Percentiles rank a stretch among this genome's conserved stretches.
phyloP scores from a whole-genome alignment of 257 asterid genomes.

The Penstemon davidsonii region DNA sequence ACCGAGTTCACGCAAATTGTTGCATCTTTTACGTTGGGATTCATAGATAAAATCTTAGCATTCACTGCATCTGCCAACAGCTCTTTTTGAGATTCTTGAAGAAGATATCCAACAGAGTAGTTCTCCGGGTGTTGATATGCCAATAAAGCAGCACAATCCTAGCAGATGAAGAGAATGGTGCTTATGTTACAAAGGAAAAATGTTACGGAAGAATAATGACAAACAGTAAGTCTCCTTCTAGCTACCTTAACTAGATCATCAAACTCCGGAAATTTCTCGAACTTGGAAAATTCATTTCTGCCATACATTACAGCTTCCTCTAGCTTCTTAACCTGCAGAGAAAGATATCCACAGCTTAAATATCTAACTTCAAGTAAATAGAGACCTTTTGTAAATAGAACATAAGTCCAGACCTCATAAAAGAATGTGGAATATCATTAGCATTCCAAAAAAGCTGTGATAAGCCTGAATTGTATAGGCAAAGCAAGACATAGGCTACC shows the following conservation, averaged over 20 bases:
- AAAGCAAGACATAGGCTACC: too few relatives aligned
- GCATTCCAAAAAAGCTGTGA: too few relatives aligned
- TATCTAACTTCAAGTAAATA: too few relatives aligned
- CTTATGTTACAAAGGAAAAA: background rate
- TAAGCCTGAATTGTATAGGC: too few relatives aligned
- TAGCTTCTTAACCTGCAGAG: slow-evolving; percentile 56
- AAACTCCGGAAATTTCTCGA: slow-evolving; percentile 53
- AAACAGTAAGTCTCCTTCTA: too few relatives aligned
- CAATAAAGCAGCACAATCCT: slow-evolving; percentile 94
- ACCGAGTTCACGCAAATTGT: slow-evolving; percentile 60
- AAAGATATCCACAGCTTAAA: background rate
- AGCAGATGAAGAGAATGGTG: slow-evolving; percentile 9
- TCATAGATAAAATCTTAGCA: slow-evolving; percentile 64
- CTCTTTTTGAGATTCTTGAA: slow-evolving; percentile 74
- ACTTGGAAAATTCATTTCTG: slow-evolving; percentile 67
- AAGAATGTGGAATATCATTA: too few relatives aligned
- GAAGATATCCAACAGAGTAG: slow-evolving; percentile 82
- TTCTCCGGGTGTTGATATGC: slow-evolving; percentile 76
- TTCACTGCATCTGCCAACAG: slow-evolving; percentile 94
- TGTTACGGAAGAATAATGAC: too few relatives aligned
- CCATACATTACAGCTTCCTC: slow-evolving; percentile 76
- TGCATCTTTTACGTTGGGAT: slow-evolving; percentile 51
- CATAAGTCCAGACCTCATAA: too few relatives aligned
- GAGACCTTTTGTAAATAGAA: too few relatives aligned
- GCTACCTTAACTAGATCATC: slow-evolving; percentile 74